Conservation (phyloP, 2,329 filamentous ascomycete species). For the Zymoseptoria pseudotritici region DNA sequence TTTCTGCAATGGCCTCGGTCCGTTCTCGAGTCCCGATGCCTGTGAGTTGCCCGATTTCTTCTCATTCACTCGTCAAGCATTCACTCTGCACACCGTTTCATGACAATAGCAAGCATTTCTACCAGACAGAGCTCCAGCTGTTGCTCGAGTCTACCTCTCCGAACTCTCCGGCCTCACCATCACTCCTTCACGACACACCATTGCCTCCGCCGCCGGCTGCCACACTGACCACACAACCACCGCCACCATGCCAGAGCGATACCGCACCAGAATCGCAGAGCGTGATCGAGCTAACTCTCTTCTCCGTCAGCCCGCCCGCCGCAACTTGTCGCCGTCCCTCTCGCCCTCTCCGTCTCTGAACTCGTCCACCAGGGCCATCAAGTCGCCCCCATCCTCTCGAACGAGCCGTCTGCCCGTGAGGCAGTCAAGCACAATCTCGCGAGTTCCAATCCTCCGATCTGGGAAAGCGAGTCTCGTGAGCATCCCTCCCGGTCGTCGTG, state of each 20-base stretch:
- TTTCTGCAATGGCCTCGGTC: background rate
- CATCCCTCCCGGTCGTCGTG: background rate
- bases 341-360: background rate
- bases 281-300: background rate
- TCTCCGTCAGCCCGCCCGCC: background rate
- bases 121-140: background rate
- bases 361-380: slow-evolving; percentile 9
- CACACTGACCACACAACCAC: background rate
- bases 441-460: background rate
- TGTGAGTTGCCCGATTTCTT: background rate
- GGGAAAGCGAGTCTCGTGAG: background rate
- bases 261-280: background rate
- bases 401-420: background rate
- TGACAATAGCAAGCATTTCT: background rate
- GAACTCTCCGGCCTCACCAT: background rate
- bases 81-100: background rate
- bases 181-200: background rate
- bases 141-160: background rate
- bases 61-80: background rate
- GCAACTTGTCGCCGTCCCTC: slow-evolving; percentile 1
- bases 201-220: background rate
- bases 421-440: background rate
- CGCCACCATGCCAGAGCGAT: background rate
- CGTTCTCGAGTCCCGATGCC: background rate
- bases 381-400: slow-evolving; percentile 3